Conservation (phyloP, 2,329 filamentous ascomycete genomes). For the Rhinocladiella mackenziei region DNA sequence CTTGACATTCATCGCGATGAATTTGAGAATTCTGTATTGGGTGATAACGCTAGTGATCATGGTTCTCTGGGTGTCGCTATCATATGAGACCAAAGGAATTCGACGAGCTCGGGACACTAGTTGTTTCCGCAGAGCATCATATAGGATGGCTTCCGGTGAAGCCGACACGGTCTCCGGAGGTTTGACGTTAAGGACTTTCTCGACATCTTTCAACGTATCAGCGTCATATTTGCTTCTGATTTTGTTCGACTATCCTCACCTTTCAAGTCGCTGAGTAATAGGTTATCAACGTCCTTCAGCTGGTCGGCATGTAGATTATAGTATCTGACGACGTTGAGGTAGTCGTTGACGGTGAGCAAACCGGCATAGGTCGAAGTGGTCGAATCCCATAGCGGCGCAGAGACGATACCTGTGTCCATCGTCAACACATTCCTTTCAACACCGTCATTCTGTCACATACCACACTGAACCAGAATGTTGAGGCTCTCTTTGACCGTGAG, state of each 20-base stretch:
- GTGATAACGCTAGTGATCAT: constrained; percentile 97
- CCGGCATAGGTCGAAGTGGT: constrained; percentile 89
- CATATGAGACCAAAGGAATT: constrained; percentile 88
- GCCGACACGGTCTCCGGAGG: constrained; percentile 96
- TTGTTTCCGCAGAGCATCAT: constrained; percentile 94
- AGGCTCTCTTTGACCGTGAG: constrained; percentile 96
- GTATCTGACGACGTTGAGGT: constrained; percentile 98
- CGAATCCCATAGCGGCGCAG: constrained; percentile 94
- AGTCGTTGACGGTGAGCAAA: constrained; percentile 90
- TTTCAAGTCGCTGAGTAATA: constrained; percentile 84
- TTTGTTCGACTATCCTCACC: constrained; percentile 64
- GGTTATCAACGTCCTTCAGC: constrained; percentile 85
- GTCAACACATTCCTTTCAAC: constrained; percentile 4
- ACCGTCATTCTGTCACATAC: constrained; percentile 45
- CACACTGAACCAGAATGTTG: constrained; percentile 92
- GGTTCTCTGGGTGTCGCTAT: constrained; percentile 87
- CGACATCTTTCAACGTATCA: constrained; percentile 77
- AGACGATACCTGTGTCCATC: constrained; percentile 74
- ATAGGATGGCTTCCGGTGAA: constrained; percentile 81
- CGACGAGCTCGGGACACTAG: constrained; percentile 85
- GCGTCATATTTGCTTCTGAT: constrained; percentile 5
- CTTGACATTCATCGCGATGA: constrained; percentile 90
- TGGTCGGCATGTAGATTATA: constrained; percentile 96
- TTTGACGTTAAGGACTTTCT: constrained; percentile 84
- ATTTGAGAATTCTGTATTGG: constrained; percentile 97